Base-by-base conservation (phyloP, 208 protist genomes). In the Strigomonas galati region DNA sequence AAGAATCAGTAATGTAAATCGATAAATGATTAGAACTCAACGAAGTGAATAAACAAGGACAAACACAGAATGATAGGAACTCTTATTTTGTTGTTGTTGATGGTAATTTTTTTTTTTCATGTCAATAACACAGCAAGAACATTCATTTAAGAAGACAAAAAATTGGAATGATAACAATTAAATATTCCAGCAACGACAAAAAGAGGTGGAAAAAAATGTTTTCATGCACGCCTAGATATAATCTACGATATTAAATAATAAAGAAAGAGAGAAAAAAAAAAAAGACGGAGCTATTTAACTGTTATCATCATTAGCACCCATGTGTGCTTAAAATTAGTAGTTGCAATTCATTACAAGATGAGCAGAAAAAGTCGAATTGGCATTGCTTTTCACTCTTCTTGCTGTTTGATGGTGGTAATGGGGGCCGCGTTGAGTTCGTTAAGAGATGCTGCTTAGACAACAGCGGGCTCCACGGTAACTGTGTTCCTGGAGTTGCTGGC, bases 381-480 rank as follows among this genome's bases (percentile, higher is more conserved):
- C n/a, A n/a, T n/a, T n/a, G n/a, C n/a, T n/a, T n/a, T n/a, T n/a
- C n/a, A n/a, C n/a, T n/a, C n/a, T n/a, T n/a, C n/a, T n/a, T n/a
- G n/a, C n/a, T n/a, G n/a, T n/a, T n/a, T n/a, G n/a, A n/a, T n/a
- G n/a, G n/a, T n/a, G n/a, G n/a, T n/a, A n/a, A n/a, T n/a, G n/a
- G n/a, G n/a, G n/a, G n/a, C n/a, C n/a, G n/a, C n/a, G n/a, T n/a
- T n/a, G n/a, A n/a, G n/a, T n/a, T n/a, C n/a, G n/a, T n/a, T n/a
- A n/a, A n/a, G n/a, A n/a, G n/a, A n/a, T n/a, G n/a, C n/a, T n/a
- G n/a, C n/a, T n/a, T n/a, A n/a, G n/a, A n/a, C n/a, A 19, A 72
- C 72, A 23, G 56, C 55, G 5, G 32, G 44, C 23, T 58, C 67
- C 24, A 56, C 69, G 5, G 56, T 78, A 7, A 62, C 67, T 0